Conservation (phyloP, 257 asterid species). For the Ehretia macrophylla region DNA sequence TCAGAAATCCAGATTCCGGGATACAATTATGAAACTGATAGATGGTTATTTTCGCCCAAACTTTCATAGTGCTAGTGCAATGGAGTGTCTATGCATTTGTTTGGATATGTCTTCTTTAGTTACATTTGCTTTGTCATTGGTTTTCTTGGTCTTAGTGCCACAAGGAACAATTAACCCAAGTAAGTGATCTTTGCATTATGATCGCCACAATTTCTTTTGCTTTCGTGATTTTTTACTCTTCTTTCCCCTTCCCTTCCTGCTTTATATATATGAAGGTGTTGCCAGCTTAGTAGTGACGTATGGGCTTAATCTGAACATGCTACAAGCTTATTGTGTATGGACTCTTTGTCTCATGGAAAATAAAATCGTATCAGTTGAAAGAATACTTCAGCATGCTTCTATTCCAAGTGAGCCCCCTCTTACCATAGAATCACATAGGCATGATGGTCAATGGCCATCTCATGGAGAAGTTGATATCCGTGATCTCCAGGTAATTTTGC, state of each 20-base stretch:
- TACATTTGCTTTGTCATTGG: slow-evolving; percentile 59
- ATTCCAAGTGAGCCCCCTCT: slow-evolving; percentile 85
- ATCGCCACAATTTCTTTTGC: background rate
- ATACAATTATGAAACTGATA: slow-evolving; percentile 59
- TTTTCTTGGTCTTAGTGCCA: slow-evolving; percentile 69
- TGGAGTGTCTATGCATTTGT: slow-evolving; percentile 95
- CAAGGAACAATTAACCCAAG: slow-evolving; percentile 81
- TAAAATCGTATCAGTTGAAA: slow-evolving; percentile 82
- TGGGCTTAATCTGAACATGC: slow-evolving; percentile 68
- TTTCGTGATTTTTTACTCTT: background rate
- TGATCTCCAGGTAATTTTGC: slow-evolving; percentile 75
- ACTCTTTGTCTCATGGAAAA: slow-evolving; percentile 68
- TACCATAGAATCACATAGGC: slow-evolving; percentile 76
- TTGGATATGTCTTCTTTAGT: slow-evolving; percentile 65
- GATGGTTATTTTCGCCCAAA: slow-evolving; percentile 81
- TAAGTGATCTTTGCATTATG: slow-evolving; percentile 44
- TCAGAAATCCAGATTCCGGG: slow-evolving; percentile 67
- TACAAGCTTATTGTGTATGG: slow-evolving; percentile 74
- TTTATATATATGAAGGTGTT: slow-evolving; percentile 42
- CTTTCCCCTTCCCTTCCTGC: slow-evolving; percentile 7
- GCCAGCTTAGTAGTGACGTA: slow-evolving; percentile 91
- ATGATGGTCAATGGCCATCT: slow-evolving; percentile 67
- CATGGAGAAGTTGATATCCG: slow-evolving; percentile 50
- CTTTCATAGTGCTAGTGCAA: slow-evolving; percentile 67
- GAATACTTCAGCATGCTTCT: slow-evolving; percentile 72